Conservation (phyloP, 2,329 filamentous ascomycete genomes). For the Trichophyton schoenleinii region DNA sequence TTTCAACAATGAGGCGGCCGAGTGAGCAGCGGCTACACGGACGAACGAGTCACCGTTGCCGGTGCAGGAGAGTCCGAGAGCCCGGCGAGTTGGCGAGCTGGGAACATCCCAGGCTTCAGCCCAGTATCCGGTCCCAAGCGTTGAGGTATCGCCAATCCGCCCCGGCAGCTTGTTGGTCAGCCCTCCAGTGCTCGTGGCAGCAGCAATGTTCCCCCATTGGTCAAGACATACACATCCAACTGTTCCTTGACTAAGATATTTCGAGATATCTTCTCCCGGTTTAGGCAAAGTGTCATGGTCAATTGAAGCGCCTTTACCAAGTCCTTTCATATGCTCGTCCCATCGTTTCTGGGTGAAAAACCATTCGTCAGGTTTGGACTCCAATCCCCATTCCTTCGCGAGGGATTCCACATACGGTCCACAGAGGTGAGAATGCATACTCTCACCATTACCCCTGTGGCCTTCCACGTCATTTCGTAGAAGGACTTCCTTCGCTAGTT, state of each 20-base stretch:
- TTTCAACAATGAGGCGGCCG: conserved; percentile 58
- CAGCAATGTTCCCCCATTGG: conserved; percentile 58
- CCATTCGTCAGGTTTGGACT: conserved; percentile 56
- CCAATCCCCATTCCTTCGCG: conserved; percentile 50
- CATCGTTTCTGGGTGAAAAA: conserved; percentile 68
- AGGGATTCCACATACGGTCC: conserved; percentile 57
- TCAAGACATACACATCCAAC: conserved; percentile 74
- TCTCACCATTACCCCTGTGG: conserved; percentile 25
- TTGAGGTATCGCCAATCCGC: conserved; percentile 74
- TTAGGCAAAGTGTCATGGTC: conserved; percentile 18
- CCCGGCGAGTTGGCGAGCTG: conserved; percentile 18
- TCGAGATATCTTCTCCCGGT: conserved; percentile 40
- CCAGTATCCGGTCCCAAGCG: conserved; percentile 77
- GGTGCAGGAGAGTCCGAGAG: conserved; percentile 58
- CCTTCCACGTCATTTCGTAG: conserved; percentile 44
- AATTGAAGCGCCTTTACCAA: conserved; percentile 21
- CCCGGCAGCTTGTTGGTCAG: conserved; percentile 82
- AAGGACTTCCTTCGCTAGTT: conserved; percentile 59
- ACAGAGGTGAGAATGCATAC: conserved; percentile 53
- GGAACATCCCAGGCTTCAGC: conserved; percentile 65
- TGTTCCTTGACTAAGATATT: conserved; percentile 63
- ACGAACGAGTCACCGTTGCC: conserved; percentile 86
- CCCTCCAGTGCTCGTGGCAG: conserved; percentile 57
- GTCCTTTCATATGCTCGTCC: conserved; percentile 59
- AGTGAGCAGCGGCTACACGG: conserved; percentile 56